phyloP scores from a whole-genome alignment of 495 filamentous ascomycete genomes.

The Penicillium argentinense region DNA sequence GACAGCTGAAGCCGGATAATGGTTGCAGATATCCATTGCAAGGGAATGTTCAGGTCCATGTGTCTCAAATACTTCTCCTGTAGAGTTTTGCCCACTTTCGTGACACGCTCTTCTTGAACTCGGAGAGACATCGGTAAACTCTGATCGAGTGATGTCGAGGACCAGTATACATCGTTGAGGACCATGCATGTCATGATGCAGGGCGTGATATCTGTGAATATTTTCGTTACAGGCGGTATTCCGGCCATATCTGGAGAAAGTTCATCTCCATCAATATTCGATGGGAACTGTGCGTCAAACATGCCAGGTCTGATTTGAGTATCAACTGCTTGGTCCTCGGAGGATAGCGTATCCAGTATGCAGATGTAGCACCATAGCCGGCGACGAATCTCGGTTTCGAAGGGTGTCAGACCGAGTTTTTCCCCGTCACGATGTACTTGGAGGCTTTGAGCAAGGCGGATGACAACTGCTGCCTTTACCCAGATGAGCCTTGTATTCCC shows the following conservation, averaged over 20 bases:
- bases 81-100: slow-evolving; percentile 30
- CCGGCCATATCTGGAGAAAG: slow-evolving; percentile 56
- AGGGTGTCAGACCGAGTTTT: slow-evolving; percentile 54
- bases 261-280: slow-evolving; percentile 70
- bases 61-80: slow-evolving; percentile 63
- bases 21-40: slow-evolving; percentile 69
- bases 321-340: slow-evolving; percentile 76
- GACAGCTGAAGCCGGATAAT: slow-evolving; percentile 64
- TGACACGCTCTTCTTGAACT: neutral
- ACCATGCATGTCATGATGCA: slow-evolving; percentile 62
- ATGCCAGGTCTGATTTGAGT: slow-evolving; percentile 59
- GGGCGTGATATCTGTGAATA: slow-evolving; percentile 73
- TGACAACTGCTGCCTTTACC: slow-evolving; percentile 59
- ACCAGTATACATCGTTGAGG: slow-evolving; percentile 28
- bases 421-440: slow-evolving; percentile 74
- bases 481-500: slow-evolving; percentile 57
- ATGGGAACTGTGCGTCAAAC: slow-evolving; percentile 64
- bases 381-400: slow-evolving; percentile 74
- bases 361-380: slow-evolving; percentile 78
- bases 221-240: slow-evolving; percentile 48
- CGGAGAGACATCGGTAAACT: neutral
- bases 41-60: slow-evolving; percentile 54
- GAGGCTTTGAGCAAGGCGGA: slow-evolving; percentile 69
- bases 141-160: neutral
- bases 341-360: slow-evolving; percentile 66